These are phyloP conservation scores for Paramecium primaurelia DNA, from an alignment of 73 alveolate species.

Conservation along the genomic window DNA sequence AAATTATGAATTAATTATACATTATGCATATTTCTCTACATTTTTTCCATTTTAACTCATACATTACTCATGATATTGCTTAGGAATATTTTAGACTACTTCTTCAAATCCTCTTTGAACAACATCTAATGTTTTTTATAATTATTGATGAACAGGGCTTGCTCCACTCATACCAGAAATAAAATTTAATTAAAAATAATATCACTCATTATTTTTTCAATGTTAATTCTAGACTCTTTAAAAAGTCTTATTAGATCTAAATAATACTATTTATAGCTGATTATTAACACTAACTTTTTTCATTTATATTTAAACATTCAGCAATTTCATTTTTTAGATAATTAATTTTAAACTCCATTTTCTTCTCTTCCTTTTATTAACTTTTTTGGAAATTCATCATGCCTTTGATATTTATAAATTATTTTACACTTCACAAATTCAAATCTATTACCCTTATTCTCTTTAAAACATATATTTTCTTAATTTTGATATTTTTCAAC, in stretches of 20 bases:
- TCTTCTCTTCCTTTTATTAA: not conserved
- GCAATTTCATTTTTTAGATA: not conserved
- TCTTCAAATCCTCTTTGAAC: not conserved
- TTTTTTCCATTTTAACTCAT: not conserved
- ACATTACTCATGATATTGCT: not conserved
- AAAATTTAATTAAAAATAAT: not conserved
- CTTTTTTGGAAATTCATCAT: not conserved
- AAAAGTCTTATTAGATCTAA: not conserved
- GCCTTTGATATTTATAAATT: not conserved
- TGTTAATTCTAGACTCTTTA: not conserved
- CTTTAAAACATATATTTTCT: not conserved
- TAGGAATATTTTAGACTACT: not conserved
- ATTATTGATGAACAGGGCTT: not conserved
- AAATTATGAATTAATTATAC: not conserved
- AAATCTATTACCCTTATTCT: not conserved
- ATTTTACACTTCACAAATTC: not conserved
- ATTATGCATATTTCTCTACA: not conserved
- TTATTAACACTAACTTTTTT: not conserved
- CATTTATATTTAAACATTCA: not conserved
- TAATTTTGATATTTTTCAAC: not conserved
- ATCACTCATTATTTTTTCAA: not conserved
- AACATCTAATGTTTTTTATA: not conserved
- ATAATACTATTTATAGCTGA: not conserved
- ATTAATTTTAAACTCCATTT: not conserved
- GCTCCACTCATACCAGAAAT: slow-evolving; percentile 24